These are phyloP conservation scores for Cercospora nicotianae DNA, from an alignment of 2,329 filamentous ascomycete genomes.

Conservation along the genomic window DNA sequence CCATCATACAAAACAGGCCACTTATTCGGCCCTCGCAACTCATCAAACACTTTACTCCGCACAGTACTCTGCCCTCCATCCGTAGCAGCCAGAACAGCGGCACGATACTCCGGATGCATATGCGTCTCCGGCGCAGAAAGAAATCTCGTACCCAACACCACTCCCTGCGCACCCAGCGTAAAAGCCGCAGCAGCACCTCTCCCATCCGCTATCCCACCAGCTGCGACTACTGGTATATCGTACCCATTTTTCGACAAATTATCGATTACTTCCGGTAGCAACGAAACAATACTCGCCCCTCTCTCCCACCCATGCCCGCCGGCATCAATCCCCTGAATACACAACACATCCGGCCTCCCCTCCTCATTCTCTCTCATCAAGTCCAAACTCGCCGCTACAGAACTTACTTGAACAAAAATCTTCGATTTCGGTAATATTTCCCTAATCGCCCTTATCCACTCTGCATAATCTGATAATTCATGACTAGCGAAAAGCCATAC, in stretches of 20 bases:
- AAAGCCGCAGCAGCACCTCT: constrained; percentile 57
- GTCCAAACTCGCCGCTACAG: constrained; percentile 56
- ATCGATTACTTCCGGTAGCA: constrained; percentile 59
- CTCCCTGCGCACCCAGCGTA: constrained; percentile 54
- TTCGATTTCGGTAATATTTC: constrained; percentile 41
- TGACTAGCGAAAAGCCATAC: constrained; percentile 67
- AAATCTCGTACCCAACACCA: constrained; percentile 64
- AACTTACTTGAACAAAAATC: constrained; percentile 63
- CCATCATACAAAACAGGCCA: constrained; percentile 62
- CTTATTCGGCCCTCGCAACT: constrained; percentile 54
- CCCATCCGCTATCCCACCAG: constrained; percentile 56
- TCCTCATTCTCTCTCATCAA: constrained; percentile 47
- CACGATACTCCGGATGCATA: constrained; percentile 45
- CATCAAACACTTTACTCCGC: constrained; percentile 54
- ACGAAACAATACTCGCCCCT: constrained; percentile 56
- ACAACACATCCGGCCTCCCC: constrained; percentile 56
- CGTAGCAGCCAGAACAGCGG: constrained; percentile 47
- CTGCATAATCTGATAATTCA: constrained; percentile 41
- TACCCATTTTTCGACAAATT: constrained; percentile 40
- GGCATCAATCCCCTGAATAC: constrained; percentile 64
- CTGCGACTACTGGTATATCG: constrained; percentile 57
- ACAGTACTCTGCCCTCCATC: constrained; percentile 56
- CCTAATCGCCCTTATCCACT: constrained; percentile 38
- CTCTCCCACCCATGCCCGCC: constrained; percentile 62
- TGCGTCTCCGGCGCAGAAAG: constrained; percentile 50